phyloP scores from a whole-genome alignment of 225 moss, liverwort and hornwort species.

The Marchantia paleacea region DNA sequence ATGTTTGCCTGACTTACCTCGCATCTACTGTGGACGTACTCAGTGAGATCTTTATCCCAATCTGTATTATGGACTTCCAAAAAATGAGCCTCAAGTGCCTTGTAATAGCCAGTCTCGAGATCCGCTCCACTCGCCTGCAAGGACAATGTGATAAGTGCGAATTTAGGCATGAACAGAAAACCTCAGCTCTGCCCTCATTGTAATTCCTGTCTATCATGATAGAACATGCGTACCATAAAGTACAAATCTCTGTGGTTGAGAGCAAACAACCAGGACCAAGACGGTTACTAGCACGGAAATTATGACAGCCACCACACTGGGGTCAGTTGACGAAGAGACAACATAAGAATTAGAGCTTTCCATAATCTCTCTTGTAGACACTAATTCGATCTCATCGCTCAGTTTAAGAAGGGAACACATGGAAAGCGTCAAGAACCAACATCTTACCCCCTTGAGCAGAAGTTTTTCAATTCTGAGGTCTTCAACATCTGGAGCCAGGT shows the following conservation, averaged over 20 bases:
- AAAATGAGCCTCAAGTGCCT: slow-evolving; percentile 29
- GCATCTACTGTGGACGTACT: slow-evolving; percentile 30
- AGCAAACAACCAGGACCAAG: not conserved
- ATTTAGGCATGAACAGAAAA: not conserved
- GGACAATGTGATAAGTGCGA: not conserved
- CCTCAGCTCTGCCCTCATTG: not conserved
- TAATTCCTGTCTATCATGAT: not conserved
- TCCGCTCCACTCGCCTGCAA: slow-evolving; percentile 36
- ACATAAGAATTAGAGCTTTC: too few species aligned
- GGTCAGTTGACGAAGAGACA: too few species aligned
- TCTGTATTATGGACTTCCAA: not conserved
- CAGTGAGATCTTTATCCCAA: slow-evolving; percentile 7
- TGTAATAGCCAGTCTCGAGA: slow-evolving; percentile 47
- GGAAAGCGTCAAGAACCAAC: not conserved
- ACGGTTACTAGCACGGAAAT: not conserved
- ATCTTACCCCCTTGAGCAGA: slow-evolving; percentile 67
- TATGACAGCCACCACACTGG: too few species aligned
- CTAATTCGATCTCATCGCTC: too few species aligned
- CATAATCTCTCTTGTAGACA: too few species aligned
- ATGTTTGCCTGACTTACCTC: slow-evolving; percentile 25
- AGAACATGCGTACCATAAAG: not conserved
- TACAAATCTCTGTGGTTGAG: not conserved
- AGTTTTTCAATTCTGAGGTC: slow-evolving; percentile 83
- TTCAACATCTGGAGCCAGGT: slow-evolving; percentile 63
- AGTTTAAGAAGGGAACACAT: not conserved